Percentiles rank a stretch among this genome's conserved stretches.
phyloP scores from a whole-genome alignment of 2,329 filamentous ascomycete genomes.

The Calonectria honghensis region DNA sequence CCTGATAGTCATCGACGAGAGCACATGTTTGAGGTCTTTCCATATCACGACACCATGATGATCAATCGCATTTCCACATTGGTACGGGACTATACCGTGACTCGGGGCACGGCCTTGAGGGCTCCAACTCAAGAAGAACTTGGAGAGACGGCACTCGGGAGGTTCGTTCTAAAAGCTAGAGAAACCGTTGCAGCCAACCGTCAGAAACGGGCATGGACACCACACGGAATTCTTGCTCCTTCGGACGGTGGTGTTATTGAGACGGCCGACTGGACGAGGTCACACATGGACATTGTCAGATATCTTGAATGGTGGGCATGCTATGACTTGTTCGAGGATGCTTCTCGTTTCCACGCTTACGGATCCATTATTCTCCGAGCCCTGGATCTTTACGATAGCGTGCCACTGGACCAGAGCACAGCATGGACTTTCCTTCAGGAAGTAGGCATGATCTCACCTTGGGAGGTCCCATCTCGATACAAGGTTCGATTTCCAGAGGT shows the following conservation, averaged over 20 bases:
- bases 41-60: slow-evolving; percentile 55
- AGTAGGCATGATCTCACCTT: slow-evolving; percentile 81
- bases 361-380: slow-evolving; percentile 79
- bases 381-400: slow-evolving; percentile 74
- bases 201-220: slow-evolving; percentile 67
- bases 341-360: slow-evolving; percentile 74
- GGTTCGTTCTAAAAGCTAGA: slow-evolving; percentile 71
- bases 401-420: slow-evolving; percentile 64
- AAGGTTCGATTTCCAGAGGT: slow-evolving; percentile 72
- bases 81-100: slow-evolving; percentile 58
- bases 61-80: slow-evolving; percentile 58
- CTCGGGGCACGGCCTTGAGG: slow-evolving; percentile 42
- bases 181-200: slow-evolving; percentile 72
- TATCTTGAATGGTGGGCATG: slow-evolving; percentile 83
- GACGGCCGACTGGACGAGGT: slow-evolving; percentile 55
- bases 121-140: slow-evolving; percentile 46
- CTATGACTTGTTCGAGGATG: slow-evolving; percentile 70
- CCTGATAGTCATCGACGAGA: slow-evolving; percentile 69
- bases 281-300: slow-evolving; percentile 71
- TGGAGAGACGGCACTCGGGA: slow-evolving; percentile 55
- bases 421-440: slow-evolving; percentile 84
- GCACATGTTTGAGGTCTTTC: slow-evolving; percentile 76
- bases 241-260: slow-evolving; percentile 49
- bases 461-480: slow-evolving; percentile 81
- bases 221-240: slow-evolving; percentile 66